Conservation (phyloP, 352 stramenopile genomes). For the Pythium phragmitis region DNA sequence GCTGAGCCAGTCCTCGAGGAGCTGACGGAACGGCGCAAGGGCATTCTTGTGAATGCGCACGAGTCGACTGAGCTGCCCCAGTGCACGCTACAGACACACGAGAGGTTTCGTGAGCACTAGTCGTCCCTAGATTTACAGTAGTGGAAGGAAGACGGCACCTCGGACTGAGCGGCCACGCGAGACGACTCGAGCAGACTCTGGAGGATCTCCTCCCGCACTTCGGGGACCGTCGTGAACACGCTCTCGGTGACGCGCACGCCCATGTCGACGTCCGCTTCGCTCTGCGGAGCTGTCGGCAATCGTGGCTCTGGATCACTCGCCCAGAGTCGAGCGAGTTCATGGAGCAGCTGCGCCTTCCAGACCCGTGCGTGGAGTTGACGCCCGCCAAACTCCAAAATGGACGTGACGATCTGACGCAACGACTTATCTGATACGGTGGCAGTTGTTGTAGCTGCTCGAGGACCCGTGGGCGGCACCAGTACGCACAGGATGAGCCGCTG, state of each 20-base stretch:
- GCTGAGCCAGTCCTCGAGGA: slow-evolving; percentile 72
- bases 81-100: slow-evolving; percentile 3
- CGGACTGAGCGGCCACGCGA: slow-evolving; percentile 2
- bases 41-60: slow-evolving; percentile 10
- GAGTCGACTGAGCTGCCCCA: slow-evolving; percentile 6
- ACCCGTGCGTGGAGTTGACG: slow-evolving; percentile 61
- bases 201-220: slow-evolving; percentile 26
- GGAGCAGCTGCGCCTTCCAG: slow-evolving; percentile 77
- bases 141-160: slow-evolving; percentile 3
- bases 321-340: slow-evolving; percentile 73
- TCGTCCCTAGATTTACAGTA: too few species aligned
- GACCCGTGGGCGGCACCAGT: neutral
- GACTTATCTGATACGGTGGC: neutral
- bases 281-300: neutral
- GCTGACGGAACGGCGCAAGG: slow-evolving; percentile 36
- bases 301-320: slow-evolving; percentile 28
- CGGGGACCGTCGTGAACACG: slow-evolving; percentile 17
- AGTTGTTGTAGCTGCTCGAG: neutral
- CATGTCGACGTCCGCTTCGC: neutral
- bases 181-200: slow-evolving; percentile 15
- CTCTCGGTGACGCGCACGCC: slow-evolving; percentile 7
- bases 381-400: slow-evolving; percentile 62
- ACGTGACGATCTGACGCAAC: slow-evolving; percentile 9
- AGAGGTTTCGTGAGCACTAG: neutral
- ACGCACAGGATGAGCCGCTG: slow-evolving; percentile 40